A percentile compares a stretch with the other conserved stretches of the same genome.
Conservation (phyloP, 164 flowering plant species). For the Nelumbo lutea region DNA sequence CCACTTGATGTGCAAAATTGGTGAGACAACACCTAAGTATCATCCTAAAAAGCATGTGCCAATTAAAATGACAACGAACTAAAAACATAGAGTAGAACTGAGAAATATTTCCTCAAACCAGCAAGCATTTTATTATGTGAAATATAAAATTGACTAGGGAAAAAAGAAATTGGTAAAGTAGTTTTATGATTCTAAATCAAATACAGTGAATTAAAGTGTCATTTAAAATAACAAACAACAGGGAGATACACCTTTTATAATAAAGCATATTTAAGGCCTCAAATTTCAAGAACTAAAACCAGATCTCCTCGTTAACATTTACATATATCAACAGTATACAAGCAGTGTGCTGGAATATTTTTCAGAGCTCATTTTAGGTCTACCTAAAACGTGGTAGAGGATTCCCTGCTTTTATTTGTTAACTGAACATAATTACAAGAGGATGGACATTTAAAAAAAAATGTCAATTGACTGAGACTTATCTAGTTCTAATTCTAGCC, state of each 20-base stretch:
- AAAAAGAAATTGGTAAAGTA: too few relatives aligned
- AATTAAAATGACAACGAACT: too few relatives aligned
- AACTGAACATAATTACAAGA: conserved; percentile 1
- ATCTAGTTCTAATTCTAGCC: background rate
- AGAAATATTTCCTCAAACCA: too few relatives aligned
- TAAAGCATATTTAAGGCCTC: background rate
- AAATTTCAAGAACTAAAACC: conserved; percentile 2
- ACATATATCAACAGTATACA: conserved; percentile 11
- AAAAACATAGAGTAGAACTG: too few relatives aligned
- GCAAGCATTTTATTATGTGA: too few relatives aligned
- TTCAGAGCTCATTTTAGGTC: background rate
- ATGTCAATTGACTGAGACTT: background rate
- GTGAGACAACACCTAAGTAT: too few relatives aligned
- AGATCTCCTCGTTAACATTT: background rate
- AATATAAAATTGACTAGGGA: too few relatives aligned
- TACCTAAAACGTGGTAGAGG: conserved; percentile 1
- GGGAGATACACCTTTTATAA: conserved; percentile 1
- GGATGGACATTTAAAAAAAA: background rate
- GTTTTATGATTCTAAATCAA: too few relatives aligned
- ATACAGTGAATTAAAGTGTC: too few relatives aligned
- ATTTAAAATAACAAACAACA: too few relatives aligned
- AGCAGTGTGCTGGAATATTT: background rate
- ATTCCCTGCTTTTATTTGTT: conserved; percentile 3
- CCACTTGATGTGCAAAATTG: too few relatives aligned
- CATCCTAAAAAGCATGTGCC: too few relatives aligned